Base-by-base conservation (phyloP, 768 basidiomycete species). In the Lactarius psammicola region DNA sequence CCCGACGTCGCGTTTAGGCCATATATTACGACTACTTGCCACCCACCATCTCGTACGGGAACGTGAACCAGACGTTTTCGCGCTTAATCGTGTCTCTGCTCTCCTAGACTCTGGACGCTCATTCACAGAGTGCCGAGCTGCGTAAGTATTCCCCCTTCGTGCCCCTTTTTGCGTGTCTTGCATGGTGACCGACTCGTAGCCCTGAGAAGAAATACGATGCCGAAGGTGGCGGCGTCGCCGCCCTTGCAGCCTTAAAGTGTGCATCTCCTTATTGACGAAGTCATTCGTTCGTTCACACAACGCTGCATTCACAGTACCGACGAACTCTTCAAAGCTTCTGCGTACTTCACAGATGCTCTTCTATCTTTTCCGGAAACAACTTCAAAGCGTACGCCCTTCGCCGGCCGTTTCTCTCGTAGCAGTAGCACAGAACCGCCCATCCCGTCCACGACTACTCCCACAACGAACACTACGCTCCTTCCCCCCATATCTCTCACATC, bases 41-140 rank as follows among this genome's bases (percentile, higher is more conserved):
- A 90, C 90, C 0, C 89, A 91, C 72, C 90, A 92, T 73, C 83
- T 92, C 60, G 79, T 89, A 36, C 80, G 81, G 49, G 92, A 94
- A 74, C 78, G 84, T 3, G 78, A 81, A 11, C 90, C 89, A 4
- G 82, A 92, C 71, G 84, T 87, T 6, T 94, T 93, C 70, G 80
- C 88, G 9, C 80, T 84, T 60, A 93, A 88, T 70, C 82, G 90
- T 42, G 80, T 90, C 62, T 87, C 87, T 4, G 86, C 86, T 10
- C 76, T 87, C 15, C 76, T 92, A 5, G 89, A 92, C 71, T 85
- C 85, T 0, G 88, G 90, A 6, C 87, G 87, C 73, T 73, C 76
- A 4, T 76, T 84, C 36, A 73, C 78, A 10, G 79, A 84, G 1
- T 72, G 89, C 31, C 78, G 79, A 54, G 73, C 80, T 69, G 76